phyloP scores from a whole-genome alignment of 2,329 filamentous ascomycete genomes.

The Coniochaeta sp. region DNA sequence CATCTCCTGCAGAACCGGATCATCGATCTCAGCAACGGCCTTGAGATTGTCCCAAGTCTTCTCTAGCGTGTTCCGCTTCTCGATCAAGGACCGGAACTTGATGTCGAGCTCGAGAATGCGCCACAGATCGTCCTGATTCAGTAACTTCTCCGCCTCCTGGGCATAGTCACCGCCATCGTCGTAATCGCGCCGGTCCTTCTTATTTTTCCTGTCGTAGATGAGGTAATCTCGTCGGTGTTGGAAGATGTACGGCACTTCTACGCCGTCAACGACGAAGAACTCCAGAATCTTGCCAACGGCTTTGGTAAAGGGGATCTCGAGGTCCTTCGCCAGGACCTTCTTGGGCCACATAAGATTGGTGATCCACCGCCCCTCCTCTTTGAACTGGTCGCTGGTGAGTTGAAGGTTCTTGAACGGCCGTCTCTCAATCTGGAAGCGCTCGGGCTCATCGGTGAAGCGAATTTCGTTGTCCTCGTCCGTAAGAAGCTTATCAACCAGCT shows the following conservation, averaged over 20 bases:
- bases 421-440: conserved; percentile 87
- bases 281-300: conserved; percentile 88
- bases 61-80: conserved; percentile 82
- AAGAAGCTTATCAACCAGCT: conserved; percentile 87
- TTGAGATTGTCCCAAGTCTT: conserved; percentile 71
- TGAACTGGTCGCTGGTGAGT: conserved; percentile 76
- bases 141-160: conserved; percentile 75
- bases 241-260: conserved; percentile 95
- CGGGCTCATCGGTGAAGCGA: conserved; percentile 80
- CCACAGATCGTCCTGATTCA: conserved; percentile 92
- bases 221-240: conserved; percentile 97
- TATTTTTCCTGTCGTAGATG: conserved; percentile 73
- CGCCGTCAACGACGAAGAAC: conserved; percentile 90
- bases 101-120: conserved; percentile 90
- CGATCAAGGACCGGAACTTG: conserved; percentile 86
- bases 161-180: conserved; percentile 68
- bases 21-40: conserved; percentile 52
- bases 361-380: conserved; percentile 89
- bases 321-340: conserved; percentile 65
- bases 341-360: conserved; percentile 83
- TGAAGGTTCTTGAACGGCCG: conserved; percentile 80
- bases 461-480: conserved; percentile 94
- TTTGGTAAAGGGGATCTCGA: conserved; percentile 77
- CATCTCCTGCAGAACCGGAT: conserved; percentile 74
- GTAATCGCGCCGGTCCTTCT: conserved; percentile 47